phyloP scores from a whole-genome alignment of 768 basidiomycete species.

The Suillus tomentosus region DNA sequence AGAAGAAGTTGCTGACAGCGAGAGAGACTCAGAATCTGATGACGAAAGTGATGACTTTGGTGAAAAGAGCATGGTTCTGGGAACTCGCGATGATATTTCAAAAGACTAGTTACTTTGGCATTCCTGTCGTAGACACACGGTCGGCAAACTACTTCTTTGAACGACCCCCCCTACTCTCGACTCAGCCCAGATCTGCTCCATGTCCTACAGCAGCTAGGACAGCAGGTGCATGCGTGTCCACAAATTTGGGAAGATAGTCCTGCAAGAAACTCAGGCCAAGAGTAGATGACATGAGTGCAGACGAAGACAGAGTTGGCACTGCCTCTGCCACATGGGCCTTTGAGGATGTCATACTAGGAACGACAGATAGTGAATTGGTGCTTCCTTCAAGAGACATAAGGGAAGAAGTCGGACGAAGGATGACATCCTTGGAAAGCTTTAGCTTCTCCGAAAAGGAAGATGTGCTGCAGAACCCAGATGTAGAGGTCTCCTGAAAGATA shows the following conservation, averaged over 20 bases:
- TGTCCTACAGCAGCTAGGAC: constrained; percentile 41
- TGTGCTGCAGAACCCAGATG: constrained; percentile 21
- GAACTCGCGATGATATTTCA: too few relatives aligned
- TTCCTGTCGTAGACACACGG: too few relatives aligned
- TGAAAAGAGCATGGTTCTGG: too few relatives aligned
- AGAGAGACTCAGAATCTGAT: too few relatives aligned
- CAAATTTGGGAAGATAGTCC: constrained; percentile 48
- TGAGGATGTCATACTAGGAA: constrained; percentile 22
- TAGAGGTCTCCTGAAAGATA: constrained; percentile 28
- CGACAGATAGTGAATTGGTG: constrained; percentile 33
- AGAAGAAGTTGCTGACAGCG: too few relatives aligned
- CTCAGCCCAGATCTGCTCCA: constrained; percentile 13
- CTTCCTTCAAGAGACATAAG: constrained; percentile 21
- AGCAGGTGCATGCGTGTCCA: constrained; percentile 50
- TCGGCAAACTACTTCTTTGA: background rate
- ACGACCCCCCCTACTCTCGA: background rate
- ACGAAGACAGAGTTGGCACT: constrained; percentile 19
- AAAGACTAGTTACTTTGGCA: too few relatives aligned
- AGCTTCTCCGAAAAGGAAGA: constrained; percentile 30
- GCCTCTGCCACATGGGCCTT: constrained; percentile 4
- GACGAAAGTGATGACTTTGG: too few relatives aligned
- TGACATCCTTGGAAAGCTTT: constrained; percentile 36
- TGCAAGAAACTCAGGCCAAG: constrained; percentile 42
- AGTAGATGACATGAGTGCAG: constrained; percentile 21
- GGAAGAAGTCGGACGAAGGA: constrained; percentile 37